Evolutionary conservation across 164 flowering plant species (phyloP).

Genomic region (Warburgia ugandensis): DNA sequence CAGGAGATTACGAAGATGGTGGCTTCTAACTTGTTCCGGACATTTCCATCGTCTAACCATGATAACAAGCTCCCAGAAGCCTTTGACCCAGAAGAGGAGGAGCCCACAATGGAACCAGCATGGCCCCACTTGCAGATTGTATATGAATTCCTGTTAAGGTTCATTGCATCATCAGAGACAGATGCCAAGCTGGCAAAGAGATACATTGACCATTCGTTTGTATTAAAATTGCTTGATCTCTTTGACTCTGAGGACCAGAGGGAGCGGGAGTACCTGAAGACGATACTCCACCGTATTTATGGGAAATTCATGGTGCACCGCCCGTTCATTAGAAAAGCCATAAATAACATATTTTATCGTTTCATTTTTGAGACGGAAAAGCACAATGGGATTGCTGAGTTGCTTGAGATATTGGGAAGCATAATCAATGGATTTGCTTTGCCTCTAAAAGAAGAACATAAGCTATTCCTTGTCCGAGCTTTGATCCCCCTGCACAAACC

Average conservation of each 20-base stretch:
- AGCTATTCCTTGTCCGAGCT: slow-evolving; percentile 56
- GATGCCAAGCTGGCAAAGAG: slow-evolving; percentile 79
- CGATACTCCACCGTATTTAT: slow-evolving; percentile 75
- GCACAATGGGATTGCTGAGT: slow-evolving; percentile 79
- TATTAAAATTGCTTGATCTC: slow-evolving; percentile 59
- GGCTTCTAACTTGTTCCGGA: slow-evolving; percentile 58
- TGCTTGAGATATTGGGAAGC: slow-evolving; percentile 75
- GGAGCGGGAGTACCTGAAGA: slow-evolving; percentile 82
- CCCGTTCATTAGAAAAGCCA: slow-evolving; percentile 71
- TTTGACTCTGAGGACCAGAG: slow-evolving; percentile 87
- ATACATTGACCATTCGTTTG: slow-evolving; percentile 69
- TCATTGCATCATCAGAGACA: slow-evolving; percentile 66
- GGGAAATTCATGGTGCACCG: slow-evolving; percentile 90
- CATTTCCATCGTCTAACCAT: slow-evolving; percentile 43
- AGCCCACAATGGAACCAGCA: slow-evolving; percentile 76
- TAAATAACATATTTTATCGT: slow-evolving; percentile 64
- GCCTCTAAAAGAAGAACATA: slow-evolving; percentile 88
- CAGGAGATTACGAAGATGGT: slow-evolving; percentile 62
- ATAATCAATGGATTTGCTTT: slow-evolving; percentile 82
- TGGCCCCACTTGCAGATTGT: slow-evolving; percentile 89
- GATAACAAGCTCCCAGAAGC: slow-evolving; percentile 48
- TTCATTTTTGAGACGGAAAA: slow-evolving; percentile 78
- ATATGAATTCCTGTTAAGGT: slow-evolving; percentile 63
- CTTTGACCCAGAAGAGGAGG: slow-evolving; percentile 74
- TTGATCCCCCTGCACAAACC: slow-evolving; percentile 86